phyloP scores from a whole-genome alignment of 2,329 filamentous ascomycete species.

The Sarocladium brachiariae region DNA sequence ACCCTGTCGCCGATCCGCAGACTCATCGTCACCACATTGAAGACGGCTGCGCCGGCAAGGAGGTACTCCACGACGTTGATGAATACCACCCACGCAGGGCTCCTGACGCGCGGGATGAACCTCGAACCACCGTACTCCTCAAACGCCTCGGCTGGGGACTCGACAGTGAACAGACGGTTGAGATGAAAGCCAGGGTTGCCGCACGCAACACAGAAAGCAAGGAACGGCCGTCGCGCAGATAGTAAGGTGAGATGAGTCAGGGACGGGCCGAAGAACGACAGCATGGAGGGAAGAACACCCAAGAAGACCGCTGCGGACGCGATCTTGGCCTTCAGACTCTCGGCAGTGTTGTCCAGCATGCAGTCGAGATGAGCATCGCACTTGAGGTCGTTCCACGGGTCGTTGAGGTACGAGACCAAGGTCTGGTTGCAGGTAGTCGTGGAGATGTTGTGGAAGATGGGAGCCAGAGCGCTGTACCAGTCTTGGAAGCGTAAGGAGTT shows the following conservation, averaged over 20 bases:
- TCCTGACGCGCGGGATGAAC: neutral
- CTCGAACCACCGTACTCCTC: neutral
- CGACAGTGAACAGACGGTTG: neutral
- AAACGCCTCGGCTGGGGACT: neutral
- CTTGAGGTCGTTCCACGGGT: neutral
- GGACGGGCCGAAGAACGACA: slow-evolving; percentile 1
- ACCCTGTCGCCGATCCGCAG: neutral
- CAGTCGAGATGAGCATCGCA: slow-evolving; percentile 6
- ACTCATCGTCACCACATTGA: neutral
- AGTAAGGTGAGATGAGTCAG: slow-evolving; percentile 1
- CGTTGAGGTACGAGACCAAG: neutral
- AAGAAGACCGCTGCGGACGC: slow-evolving; percentile 4
- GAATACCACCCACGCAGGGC: neutral
- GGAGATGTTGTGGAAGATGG: neutral
- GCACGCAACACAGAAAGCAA: neutral
- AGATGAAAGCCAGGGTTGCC: neutral
- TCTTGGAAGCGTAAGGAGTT: neutral
- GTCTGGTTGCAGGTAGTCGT: neutral
- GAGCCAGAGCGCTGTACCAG: neutral
- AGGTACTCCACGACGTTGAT: neutral
- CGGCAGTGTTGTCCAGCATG: neutral
- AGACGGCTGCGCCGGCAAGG: neutral
- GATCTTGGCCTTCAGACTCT: slow-evolving; percentile 7
- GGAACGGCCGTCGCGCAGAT: neutral
- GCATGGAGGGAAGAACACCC: slow-evolving; percentile 2